Base-by-base conservation (phyloP, 805 yeast genomes). In the Nakazawaea anatomiae region DNA sequence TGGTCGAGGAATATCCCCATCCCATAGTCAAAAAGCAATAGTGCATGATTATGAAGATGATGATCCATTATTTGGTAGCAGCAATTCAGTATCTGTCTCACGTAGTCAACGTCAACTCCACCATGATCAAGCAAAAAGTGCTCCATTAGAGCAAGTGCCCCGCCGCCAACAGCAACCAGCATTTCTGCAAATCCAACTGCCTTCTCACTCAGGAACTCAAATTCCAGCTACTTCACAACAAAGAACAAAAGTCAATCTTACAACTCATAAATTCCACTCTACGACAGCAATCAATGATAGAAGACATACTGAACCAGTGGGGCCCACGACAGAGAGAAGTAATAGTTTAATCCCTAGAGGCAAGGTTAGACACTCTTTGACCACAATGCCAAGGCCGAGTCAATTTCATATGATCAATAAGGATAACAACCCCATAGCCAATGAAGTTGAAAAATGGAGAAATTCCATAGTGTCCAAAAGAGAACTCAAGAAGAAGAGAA, bases 381-480 rank as follows among this genome's bases (percentile, higher is more conserved):
- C 32, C 42, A 42, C 44, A 25, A 5, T 32, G 25, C 44, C 40
- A 5, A 27, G 32, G 25, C 6, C 18, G 6, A 44, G 41, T 25
- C 47, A 27, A 12, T 12, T 47, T 11, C 39, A 47, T 35, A 8
- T 42, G 28, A 42, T 14, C 4, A 45, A 47, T 25, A 7, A 39
- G 5, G 39, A 47, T 11, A 25, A 36, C 28, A 42, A 36, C n/a
- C 48, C 71, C 10, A 72, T 73, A 5, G 62, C 69, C 0, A 53
- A 62, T 38, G 86, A 82, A 58, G 69, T 79, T 34, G 67, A 71
- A 51, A 72, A 77, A 53, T 74, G 79, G 79, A 67, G 82, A 55
- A 70, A 71, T 48, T 70, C 81, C 0, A 64, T 80, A 12, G 42
- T 76, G 12, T 65, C 67, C 6, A 76, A 75, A 53, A 69, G 82